Evolutionary conservation across 2,329 filamentous ascomycete genomes (phyloP).

Genomic region (Tolypocladium album): DNA sequence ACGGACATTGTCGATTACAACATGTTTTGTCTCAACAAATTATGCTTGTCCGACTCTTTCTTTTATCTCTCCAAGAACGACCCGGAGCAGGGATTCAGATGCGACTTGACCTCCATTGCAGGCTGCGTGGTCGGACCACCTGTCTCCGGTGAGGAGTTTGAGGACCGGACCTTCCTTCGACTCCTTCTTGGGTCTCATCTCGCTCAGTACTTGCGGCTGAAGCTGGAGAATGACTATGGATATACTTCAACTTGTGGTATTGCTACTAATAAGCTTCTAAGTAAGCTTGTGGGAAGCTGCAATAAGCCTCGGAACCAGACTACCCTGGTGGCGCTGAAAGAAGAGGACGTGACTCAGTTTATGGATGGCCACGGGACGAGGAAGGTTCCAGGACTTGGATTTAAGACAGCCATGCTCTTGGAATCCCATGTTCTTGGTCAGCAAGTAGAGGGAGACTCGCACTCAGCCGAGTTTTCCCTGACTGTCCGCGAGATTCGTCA

Average conservation of each 20-base stretch:
- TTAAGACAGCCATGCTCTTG: slow-evolving; percentile 42
- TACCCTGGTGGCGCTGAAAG: slow-evolving; percentile 59
- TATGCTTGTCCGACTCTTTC: slow-evolving; percentile 58
- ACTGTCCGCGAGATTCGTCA: slow-evolving; percentile 56
- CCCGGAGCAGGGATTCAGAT: slow-evolving; percentile 70
- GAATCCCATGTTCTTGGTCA: slow-evolving; percentile 42
- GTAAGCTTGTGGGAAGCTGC: slow-evolving; percentile 73
- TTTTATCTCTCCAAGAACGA: slow-evolving; percentile 66
- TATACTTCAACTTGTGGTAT: slow-evolving; percentile 86
- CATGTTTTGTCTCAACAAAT: slow-evolving; percentile 53
- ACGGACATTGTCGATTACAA: slow-evolving; percentile 85
- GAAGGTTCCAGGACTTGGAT: slow-evolving; percentile 77
- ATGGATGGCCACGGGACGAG: slow-evolving; percentile 67
- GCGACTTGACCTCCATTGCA: slow-evolving; percentile 57
- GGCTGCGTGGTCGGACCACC: slow-evolving; percentile 42
- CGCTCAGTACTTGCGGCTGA: slow-evolving; percentile 59
- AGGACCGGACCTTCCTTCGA: slow-evolving; percentile 39
- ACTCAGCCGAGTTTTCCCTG: slow-evolving; percentile 33
- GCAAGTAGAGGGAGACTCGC: slow-evolving; percentile 19
- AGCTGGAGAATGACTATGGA: slow-evolving; percentile 64
- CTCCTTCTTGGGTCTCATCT: slow-evolving; percentile 74
- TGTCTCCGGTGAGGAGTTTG: slow-evolving; percentile 12
- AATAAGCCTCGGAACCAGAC: slow-evolving; percentile 88
- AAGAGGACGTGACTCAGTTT: slow-evolving; percentile 49
- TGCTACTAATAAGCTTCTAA: slow-evolving; percentile 74